phyloP scores from a whole-genome alignment of 2,329 filamentous ascomycete species.

The Pseudogymnoascus sp. region DNA sequence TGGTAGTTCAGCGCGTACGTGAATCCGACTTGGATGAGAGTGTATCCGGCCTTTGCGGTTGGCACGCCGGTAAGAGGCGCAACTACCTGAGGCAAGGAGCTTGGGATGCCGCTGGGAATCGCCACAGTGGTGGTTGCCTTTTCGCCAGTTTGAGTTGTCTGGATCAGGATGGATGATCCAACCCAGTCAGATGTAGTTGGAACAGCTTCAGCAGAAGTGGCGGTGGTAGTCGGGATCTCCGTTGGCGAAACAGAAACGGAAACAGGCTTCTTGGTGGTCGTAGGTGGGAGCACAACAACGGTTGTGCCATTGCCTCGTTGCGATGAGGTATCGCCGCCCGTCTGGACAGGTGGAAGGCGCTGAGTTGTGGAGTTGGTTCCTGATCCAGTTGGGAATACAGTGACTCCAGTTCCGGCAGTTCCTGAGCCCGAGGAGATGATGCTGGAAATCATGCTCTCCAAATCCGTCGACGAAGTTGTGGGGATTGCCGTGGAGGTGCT shows the following conservation, averaged over 20 bases:
- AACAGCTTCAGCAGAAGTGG: background rate
- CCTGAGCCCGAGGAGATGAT: background rate
- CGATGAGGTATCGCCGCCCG: background rate
- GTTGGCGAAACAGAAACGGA: background rate
- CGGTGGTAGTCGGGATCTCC: background rate
- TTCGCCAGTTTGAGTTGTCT: background rate
- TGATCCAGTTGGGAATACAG: background rate
- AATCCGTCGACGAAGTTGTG: background rate
- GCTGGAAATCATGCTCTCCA: background rate
- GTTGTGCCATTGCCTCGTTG: background rate
- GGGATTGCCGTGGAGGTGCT: background rate
- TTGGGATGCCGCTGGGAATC: constrained; percentile 50
- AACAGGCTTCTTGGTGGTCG: background rate
- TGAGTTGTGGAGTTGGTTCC: background rate
- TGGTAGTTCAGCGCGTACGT: constrained; percentile 71
- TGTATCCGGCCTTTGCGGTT: constrained; percentile 49
- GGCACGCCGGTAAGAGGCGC: constrained; percentile 57
- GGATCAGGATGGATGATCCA: constrained; percentile 3
- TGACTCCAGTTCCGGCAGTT: background rate
- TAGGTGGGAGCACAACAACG: background rate
- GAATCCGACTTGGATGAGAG: constrained; percentile 80
- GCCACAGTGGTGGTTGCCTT: constrained; percentile 17
- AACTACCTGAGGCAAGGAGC: constrained; percentile 66
- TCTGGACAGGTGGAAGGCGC: background rate
- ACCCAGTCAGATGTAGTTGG: constrained; percentile 3